Conservation (phyloP, 345 rosid species). For the Reutealis trisperma region DNA sequence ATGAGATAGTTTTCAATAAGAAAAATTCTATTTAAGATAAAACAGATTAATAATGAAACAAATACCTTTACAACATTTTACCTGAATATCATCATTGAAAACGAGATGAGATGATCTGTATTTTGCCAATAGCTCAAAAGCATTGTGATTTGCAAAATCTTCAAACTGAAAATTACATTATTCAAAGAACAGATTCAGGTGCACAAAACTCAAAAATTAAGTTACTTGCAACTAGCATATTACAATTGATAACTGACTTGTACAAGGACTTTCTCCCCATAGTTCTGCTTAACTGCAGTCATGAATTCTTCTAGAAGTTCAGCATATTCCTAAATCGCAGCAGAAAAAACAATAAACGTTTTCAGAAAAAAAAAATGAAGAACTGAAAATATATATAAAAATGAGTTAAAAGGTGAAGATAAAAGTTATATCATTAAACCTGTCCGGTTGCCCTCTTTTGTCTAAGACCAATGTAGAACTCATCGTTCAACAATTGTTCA, state of each 20-base stretch:
- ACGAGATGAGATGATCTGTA: constrained; percentile 81
- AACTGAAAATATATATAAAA: no score
- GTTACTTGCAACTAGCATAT: neutral
- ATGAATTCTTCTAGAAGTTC: constrained; percentile 82
- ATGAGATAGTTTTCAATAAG: neutral
- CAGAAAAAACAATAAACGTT: neutral
- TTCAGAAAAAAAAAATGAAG: neutral
- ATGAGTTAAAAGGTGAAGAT: neutral
- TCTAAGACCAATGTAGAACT: constrained; percentile 38
- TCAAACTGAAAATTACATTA: constrained; percentile 63
- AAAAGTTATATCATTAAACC: constrained; percentile 8
- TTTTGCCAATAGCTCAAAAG: constrained; percentile 74
- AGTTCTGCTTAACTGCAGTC: constrained; percentile 87
- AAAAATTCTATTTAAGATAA: constrained; percentile 4
- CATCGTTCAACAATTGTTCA: constrained; percentile 32
- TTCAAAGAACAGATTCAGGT: neutral
- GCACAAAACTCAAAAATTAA: neutral
- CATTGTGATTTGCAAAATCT: constrained; percentile 98
- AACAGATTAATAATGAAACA: neutral
- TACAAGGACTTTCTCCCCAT: constrained; percentile 84
- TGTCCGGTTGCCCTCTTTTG: constrained; percentile 38
- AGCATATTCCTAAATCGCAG: constrained; percentile 60
- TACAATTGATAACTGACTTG: constrained; percentile 47
- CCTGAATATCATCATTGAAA: constrained; percentile 98
- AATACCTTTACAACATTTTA: constrained; percentile 8